Conservation (phyloP, 1,284 basidiomycete genomes). For the Golubevia sp. region DNA sequence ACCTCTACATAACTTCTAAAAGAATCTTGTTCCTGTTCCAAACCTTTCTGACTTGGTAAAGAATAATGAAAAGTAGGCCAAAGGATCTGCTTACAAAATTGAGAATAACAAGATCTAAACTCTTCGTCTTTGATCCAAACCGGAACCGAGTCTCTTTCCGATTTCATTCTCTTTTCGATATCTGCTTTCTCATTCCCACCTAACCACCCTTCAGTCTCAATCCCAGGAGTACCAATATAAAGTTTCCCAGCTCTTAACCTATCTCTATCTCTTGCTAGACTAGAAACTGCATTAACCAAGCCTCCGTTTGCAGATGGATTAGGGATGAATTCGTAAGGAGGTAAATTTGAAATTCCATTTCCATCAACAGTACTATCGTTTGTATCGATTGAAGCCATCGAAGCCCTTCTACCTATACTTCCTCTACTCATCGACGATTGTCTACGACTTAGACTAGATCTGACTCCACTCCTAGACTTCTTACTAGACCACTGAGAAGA, state of each 20-base stretch:
- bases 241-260: conserved; percentile 38
- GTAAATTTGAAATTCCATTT: conserved; percentile 6
- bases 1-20: conserved; percentile 80
- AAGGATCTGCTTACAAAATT: conserved; percentile 85
- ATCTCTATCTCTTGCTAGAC: conserved; percentile 24
- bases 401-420: conserved; percentile 23
- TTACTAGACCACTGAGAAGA: conserved; percentile 29
- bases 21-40: conserved; percentile 74
- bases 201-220: conserved; percentile 46
- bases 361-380: conserved; percentile 3
- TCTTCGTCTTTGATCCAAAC: conserved; percentile 73
- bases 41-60: conserved; percentile 80
- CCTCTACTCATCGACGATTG: conserved; percentile 22
- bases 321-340: conserved; percentile 44
- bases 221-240: conserved; percentile 51
- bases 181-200: conserved; percentile 63
- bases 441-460: conserved; percentile 14
- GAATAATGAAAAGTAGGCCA: conserved; percentile 88
- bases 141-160: conserved; percentile 69
- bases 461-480: conserved; percentile 16
- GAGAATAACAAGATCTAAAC: conserved; percentile 78
- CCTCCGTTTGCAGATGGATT: conserved; percentile 58
- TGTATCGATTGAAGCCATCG: conserved; percentile 29
- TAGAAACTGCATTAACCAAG: conserved; percentile 55
- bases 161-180: conserved; percentile 70